Evolutionary conservation across 2,329 filamentous ascomycete genomes (phyloP).

Genomic region (Lachnellula hyalina): DNA sequence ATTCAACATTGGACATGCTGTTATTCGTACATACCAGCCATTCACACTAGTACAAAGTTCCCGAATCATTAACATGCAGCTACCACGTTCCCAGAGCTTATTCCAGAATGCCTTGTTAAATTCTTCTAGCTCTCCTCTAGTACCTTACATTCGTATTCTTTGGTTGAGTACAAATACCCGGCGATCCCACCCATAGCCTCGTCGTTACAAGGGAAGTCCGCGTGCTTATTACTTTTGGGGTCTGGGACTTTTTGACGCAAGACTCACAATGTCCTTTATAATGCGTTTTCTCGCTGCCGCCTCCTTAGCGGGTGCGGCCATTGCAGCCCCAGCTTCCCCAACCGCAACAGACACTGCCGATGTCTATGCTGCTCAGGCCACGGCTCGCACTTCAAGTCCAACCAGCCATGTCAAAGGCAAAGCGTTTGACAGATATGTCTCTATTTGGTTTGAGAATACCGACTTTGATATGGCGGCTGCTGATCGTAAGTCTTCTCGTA

Average conservation of each 20-base stretch:
- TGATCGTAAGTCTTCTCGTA: conserved; percentile 46
- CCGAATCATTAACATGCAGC: not conserved
- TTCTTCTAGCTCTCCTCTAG: conserved; percentile 4
- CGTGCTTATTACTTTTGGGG: not conserved
- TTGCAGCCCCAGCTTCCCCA: conserved; percentile 20
- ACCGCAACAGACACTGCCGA: conserved; percentile 47
- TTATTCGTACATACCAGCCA: too few species aligned
- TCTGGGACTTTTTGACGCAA: too few species aligned
- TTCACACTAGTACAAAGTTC: too few species aligned
- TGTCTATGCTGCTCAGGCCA: conserved; percentile 53
- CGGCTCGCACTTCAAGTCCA: conserved; percentile 54
- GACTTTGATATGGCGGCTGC: conserved; percentile 58
- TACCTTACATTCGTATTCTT: not conserved
- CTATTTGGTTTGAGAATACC: conserved; percentile 76
- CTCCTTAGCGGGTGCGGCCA: conserved; percentile 25
- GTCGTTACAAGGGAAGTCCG: conserved; percentile 1
- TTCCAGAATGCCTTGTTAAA: conserved; percentile 8
- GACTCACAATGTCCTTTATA: conserved; percentile 6
- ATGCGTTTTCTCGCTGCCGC: conserved; percentile 26
- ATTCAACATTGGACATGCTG: too few species aligned
- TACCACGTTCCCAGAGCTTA: not conserved
- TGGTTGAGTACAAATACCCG: conserved; percentile 18
- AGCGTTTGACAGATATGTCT: conserved; percentile 65
- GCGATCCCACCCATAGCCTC: conserved; percentile 14
- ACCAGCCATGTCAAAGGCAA: conserved; percentile 63